phyloP scores from a whole-genome alignment of 2,329 filamentous ascomycete species.

The Colletotrichum liriopes region DNA sequence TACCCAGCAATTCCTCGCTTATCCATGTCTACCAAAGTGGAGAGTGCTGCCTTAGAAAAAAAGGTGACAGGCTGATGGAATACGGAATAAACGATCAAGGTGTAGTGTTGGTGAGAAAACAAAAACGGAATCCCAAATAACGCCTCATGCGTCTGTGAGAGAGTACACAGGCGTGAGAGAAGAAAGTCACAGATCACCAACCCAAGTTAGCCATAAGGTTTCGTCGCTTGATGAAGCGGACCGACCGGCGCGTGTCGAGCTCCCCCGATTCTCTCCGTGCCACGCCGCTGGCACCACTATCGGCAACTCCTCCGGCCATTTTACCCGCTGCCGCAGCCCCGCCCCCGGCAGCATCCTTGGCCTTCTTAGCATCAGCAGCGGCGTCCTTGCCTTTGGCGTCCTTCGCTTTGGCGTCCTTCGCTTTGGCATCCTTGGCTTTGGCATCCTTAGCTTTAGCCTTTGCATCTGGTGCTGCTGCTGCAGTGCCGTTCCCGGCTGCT shows the following conservation, averaged over 20 bases:
- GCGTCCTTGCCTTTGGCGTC: not conserved
- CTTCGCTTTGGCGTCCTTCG: not conserved
- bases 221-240: slow-evolving; percentile 26
- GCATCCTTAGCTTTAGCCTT: slow-evolving; percentile 11
- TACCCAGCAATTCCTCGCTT: not conserved
- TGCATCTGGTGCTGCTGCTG: not conserved
- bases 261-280: not conserved
- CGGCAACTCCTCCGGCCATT: slow-evolving; percentile 1
- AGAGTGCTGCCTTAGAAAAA: not conserved
- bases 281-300: not conserved
- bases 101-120: not conserved
- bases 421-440: slow-evolving; percentile 7
- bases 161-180: not conserved
- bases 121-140: not conserved
- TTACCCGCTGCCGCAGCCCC: slow-evolving; percentile 21
- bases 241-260: not conserved
- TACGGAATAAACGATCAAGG: not conserved
- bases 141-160: not conserved
- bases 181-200: slow-evolving; percentile 3
- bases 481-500: slow-evolving; percentile 23
- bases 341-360: slow-evolving; percentile 14
- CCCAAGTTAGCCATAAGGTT: slow-evolving; percentile 23
- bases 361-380: slow-evolving; percentile 26
- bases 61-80: not conserved
- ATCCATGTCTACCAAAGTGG: not conserved